These are phyloP conservation scores for Phytophthora europaea DNA, from an alignment of 352 stramenopile genomes.

Conservation along the genomic window DNA sequence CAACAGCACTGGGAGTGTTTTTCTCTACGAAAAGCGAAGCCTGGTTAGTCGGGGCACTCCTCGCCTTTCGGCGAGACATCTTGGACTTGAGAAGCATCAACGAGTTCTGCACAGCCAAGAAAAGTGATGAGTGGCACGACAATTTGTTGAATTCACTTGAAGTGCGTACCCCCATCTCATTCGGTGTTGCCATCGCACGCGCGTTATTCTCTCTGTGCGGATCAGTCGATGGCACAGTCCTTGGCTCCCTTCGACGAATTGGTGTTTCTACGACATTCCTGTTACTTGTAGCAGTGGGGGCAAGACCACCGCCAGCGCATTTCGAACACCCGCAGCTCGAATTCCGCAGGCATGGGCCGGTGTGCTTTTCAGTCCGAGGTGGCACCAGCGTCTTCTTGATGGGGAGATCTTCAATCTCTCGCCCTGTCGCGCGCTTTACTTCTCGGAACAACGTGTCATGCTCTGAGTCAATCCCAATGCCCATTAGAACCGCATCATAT, in stretches of 20 bases:
- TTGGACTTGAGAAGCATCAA: constrained; percentile 85
- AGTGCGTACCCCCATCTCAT: constrained; percentile 62
- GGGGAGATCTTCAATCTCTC: constrained; percentile 72
- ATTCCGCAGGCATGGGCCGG: constrained; percentile 70
- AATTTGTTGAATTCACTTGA: neutral
- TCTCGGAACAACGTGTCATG: constrained; percentile 85
- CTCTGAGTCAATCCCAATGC: constrained; percentile 58
- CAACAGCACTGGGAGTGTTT: constrained; percentile 36
- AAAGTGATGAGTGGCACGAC: neutral
- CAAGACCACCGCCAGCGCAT: constrained; percentile 48
- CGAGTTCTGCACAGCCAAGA: constrained; percentile 55
- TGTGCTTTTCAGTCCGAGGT: constrained; percentile 37
- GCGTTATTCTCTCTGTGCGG: constrained; percentile 44
- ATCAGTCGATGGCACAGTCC: constrained; percentile 27
- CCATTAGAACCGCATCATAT: constrained; percentile 37
- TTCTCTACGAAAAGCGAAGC: constrained; percentile 77
- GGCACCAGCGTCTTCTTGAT: constrained; percentile 46
- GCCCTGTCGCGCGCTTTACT: constrained; percentile 81
- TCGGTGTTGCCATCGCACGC: constrained; percentile 32
- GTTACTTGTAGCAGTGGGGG: constrained; percentile 14
- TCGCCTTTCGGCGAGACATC: constrained; percentile 77
- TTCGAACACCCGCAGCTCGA: constrained; percentile 79
- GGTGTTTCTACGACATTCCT: constrained; percentile 32
- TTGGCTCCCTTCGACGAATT: constrained; percentile 50
- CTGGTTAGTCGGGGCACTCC: constrained; percentile 78